phyloP scores from a whole-genome alignment of 1,284 basidiomycete species.

The Testicularia cyperi region DNA sequence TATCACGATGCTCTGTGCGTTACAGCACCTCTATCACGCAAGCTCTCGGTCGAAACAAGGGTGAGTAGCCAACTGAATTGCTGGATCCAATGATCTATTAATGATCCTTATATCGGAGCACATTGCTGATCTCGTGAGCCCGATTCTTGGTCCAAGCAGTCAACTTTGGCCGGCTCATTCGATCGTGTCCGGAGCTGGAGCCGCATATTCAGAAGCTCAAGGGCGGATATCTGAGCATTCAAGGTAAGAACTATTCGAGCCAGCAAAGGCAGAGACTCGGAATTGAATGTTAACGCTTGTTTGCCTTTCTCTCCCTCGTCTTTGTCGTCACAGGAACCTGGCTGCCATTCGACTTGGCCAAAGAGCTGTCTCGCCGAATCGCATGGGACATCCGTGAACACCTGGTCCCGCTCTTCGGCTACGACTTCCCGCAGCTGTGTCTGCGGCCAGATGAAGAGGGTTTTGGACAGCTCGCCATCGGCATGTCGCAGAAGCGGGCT shows the following conservation, averaged over 20 bases:
- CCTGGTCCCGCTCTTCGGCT: conserved; percentile 41
- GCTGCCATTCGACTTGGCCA: conserved; percentile 37
- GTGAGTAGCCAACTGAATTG: conserved; percentile 4
- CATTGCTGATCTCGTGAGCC: too few relatives aligned
- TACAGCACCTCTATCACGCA: conserved; percentile 41
- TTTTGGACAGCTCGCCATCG: conserved; percentile 34
- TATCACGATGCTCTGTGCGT: too few relatives aligned
- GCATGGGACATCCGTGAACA: conserved; percentile 38
- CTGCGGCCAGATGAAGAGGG: conserved; percentile 38
- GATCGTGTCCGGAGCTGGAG: conserved; percentile 26
- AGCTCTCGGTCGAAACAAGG: conserved; percentile 38
- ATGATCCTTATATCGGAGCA: too few relatives aligned
- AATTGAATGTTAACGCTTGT: too few relatives aligned
- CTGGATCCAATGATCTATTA: too few relatives aligned
- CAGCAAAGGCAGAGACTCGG: too few relatives aligned
- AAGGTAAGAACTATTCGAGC: conserved; percentile 11
- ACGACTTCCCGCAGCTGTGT: conserved; percentile 31
- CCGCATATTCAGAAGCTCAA: conserved; percentile 40
- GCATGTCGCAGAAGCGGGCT: conserved; percentile 26
- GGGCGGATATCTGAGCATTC: conserved; percentile 46
- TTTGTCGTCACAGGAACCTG: conserved; percentile 19
- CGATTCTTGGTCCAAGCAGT: conserved; percentile 6
- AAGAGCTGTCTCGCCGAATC: conserved; percentile 38
- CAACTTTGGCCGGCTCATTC: conserved; percentile 30
- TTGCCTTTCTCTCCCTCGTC: too few relatives aligned